Conservation (phyloP, 129 eudicot genomes). For the Silybum marianum region DNA sequence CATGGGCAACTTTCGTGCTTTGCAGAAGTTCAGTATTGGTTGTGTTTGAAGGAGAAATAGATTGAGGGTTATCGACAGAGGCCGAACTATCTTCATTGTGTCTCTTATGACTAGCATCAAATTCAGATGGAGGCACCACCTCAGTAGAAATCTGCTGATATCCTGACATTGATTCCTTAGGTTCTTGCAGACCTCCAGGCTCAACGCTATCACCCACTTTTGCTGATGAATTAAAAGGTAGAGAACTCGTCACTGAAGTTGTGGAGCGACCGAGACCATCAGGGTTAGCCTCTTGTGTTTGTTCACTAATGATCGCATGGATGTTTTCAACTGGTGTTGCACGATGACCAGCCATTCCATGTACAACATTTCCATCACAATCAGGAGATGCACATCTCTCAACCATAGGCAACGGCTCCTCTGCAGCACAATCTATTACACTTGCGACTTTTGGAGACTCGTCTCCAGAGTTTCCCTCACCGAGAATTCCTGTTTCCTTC, state of each 20-base stretch:
- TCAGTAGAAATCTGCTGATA: constrained; percentile 30
- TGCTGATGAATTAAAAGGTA: constrained; percentile 18
- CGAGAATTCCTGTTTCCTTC: constrained; percentile 18
- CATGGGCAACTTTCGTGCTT: constrained; percentile 32
- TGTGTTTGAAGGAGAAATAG: constrained; percentile 25
- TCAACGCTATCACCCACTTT: constrained; percentile 30
- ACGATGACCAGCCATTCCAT: constrained; percentile 18
- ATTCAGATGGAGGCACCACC: constrained; percentile 16
- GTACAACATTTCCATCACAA: constrained; percentile 16
- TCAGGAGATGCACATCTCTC: constrained; percentile 30
- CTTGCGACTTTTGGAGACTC: constrained; percentile 20
- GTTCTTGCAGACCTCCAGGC: constrained; percentile 21
- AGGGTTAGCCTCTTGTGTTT: constrained; percentile 24
- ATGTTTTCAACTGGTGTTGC: constrained; percentile 25
- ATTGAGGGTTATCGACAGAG: constrained; percentile 36
- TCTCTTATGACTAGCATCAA: constrained; percentile 11
- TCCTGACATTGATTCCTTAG: constrained; percentile 22
- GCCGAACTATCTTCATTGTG: constrained; percentile 35
- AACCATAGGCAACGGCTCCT: constrained; percentile 21
- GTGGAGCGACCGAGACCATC: constrained; percentile 21
- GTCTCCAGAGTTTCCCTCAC: constrained; percentile 27
- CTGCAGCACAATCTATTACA: constrained; percentile 27
- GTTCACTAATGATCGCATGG: constrained; percentile 27
- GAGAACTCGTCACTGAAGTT: constrained; percentile 13
- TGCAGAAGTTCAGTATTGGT: constrained; percentile 36